Conservation (phyloP, 352 stramenopile genomes). For the Phytopythium montanum region DNA sequence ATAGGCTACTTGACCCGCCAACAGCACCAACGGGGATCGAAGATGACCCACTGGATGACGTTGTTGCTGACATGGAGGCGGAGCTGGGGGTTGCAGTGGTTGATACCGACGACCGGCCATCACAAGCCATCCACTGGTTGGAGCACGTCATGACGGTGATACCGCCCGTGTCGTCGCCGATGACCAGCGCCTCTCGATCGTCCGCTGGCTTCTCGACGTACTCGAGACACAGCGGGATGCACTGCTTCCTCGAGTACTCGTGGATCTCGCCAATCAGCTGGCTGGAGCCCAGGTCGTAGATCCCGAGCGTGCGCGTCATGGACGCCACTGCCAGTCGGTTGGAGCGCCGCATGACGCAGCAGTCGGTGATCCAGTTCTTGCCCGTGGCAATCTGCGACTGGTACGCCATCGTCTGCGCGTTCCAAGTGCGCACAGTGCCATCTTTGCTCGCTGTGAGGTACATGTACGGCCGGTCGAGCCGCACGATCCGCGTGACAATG, state of each 20-base stretch:
- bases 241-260: conserved; percentile 76
- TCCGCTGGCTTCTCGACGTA: conserved; percentile 77
- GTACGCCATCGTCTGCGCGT: conserved; percentile 55
- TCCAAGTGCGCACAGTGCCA: conserved; percentile 73
- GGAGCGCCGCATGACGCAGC: conserved; percentile 73
- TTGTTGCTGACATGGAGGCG: conserved; percentile 5
- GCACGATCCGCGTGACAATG: conserved; percentile 63
- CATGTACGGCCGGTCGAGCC: conserved; percentile 59
- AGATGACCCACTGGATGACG: not conserved
- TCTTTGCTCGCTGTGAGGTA: conserved; percentile 78
- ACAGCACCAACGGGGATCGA: not conserved
- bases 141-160: conserved; percentile 76
- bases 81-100: conserved; percentile 15
- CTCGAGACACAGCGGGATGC: conserved; percentile 73
- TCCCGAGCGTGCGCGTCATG: conserved; percentile 71
- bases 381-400: conserved; percentile 59
- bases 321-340: conserved; percentile 78
- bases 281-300: conserved; percentile 71
- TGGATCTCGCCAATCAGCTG: conserved; percentile 69
- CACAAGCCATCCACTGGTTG: conserved; percentile 61
- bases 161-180: conserved; percentile 72
- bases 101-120: conserved; percentile 44
- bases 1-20: conserved; percentile 12
- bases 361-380: conserved; percentile 79
- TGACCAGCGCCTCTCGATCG: conserved; percentile 65